Evolutionary conservation across 495 filamentous ascomycete genomes (phyloP).

Genomic region (Aspergillus egyptiacus): DNA sequence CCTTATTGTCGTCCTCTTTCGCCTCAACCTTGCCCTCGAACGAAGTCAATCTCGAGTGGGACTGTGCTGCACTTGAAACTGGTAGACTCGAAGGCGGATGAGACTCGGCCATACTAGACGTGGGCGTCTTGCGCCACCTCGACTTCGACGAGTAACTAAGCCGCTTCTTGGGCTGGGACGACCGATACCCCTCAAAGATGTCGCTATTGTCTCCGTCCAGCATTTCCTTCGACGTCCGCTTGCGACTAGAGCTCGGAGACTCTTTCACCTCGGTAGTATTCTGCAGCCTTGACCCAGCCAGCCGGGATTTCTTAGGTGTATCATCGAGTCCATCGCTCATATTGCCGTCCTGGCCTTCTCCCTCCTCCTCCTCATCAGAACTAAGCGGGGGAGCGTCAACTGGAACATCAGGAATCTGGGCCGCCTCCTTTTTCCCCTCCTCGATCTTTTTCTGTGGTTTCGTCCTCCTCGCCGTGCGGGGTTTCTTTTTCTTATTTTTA

Average conservation of each 20-base stretch:
- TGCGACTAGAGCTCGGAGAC: slow-evolving; percentile 8
- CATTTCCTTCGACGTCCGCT: slow-evolving; percentile 9
- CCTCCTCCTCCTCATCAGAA: slow-evolving; percentile 24
- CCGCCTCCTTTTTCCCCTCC: not conserved
- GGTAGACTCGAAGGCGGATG: not conserved
- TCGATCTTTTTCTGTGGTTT: not conserved
- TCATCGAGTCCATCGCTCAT: slow-evolving; percentile 7
- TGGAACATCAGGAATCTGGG: no score
- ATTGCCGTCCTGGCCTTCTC: not conserved
- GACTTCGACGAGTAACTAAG: slow-evolving; percentile 14
- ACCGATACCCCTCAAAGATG: slow-evolving; percentile 8
- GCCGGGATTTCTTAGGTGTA: slow-evolving; percentile 11
- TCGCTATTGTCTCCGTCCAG: slow-evolving; percentile 9
- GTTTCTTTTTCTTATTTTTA: no score
- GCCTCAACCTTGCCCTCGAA: not conserved
- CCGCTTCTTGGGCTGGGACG: slow-evolving; percentile 14
- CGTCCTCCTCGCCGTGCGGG: no score
- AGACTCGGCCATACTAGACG: not conserved
- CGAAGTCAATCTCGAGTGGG: slow-evolving; percentile 8
- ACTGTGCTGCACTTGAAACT: slow-evolving; percentile 12
- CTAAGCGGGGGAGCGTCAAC: slow-evolving; percentile 29
- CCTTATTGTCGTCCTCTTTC: slow-evolving; percentile 3
- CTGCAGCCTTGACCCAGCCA: slow-evolving; percentile 16
- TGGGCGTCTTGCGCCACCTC: slow-evolving; percentile 8
- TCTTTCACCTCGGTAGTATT: slow-evolving; percentile 16